These are phyloP conservation scores for Syncephalastrum monosporum DNA, from an alignment of 371 early-diverging fungal genomes.

Conservation along the genomic window DNA sequence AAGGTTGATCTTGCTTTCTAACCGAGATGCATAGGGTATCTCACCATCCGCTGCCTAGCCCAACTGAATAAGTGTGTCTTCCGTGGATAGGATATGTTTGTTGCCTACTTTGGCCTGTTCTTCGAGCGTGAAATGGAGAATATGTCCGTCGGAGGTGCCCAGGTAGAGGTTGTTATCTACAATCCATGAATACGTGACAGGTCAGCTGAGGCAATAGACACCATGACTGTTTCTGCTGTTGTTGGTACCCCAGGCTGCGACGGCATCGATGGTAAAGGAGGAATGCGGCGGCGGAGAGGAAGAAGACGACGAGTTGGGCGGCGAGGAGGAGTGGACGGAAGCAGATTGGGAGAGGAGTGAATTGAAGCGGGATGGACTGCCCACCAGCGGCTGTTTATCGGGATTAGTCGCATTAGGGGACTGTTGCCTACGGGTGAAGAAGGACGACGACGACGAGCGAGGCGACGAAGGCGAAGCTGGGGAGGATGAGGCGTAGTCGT, in stretches of 20 bases:
- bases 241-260: constrained; percentile 60
- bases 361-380: constrained; percentile 24
- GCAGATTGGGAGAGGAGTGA: constrained; percentile 17
- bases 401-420: constrained; percentile 27
- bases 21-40: constrained; percentile 43
- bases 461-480: constrained; percentile 12
- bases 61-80: not conserved
- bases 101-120: constrained; percentile 20
- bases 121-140: constrained; percentile 65
- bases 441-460: constrained; percentile 19
- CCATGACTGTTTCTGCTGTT: not conserved
- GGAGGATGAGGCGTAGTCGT: constrained; percentile 13
- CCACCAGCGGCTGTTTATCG: constrained; percentile 14
- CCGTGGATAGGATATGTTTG: no score
- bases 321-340: constrained; percentile 10
- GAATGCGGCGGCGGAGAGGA: not conserved
- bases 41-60: constrained; percentile 7
- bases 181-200: no score
- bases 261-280: constrained; percentile 39
- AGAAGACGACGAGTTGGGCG: not conserved
- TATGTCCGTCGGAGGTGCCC: constrained; percentile 73
- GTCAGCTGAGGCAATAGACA: not conserved
- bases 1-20: constrained; percentile 52
- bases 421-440: constrained; percentile 35
- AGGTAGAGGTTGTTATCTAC: constrained; percentile 68